A percentile compares a stretch with the other conserved stretches of the same genome.
These are phyloP conservation scores for Escallonia herrerae DNA, from an alignment of 129 eudicot species.

Conservation along the genomic window DNA sequence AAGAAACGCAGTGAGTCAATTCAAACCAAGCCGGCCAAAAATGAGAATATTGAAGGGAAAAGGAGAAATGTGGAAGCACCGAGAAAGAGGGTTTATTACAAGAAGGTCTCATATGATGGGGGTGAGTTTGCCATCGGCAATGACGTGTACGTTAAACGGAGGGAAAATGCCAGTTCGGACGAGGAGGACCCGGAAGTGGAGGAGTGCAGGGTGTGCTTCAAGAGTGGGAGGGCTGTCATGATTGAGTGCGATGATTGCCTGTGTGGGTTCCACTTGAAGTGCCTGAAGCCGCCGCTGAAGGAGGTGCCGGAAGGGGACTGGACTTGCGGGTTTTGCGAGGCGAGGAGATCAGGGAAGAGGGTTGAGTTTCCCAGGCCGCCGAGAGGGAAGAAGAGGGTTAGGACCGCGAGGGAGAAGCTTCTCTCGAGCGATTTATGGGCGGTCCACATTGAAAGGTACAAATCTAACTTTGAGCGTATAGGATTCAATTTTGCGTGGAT, in stretches of 20 bases:
- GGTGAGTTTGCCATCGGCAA: constrained; percentile 71
- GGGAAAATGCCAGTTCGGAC: constrained; percentile 72
- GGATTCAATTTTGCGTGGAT: background rate
- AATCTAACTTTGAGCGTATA: background rate
- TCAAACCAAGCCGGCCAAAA: background rate
- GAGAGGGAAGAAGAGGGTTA: constrained; percentile 44
- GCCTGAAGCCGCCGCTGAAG: constrained; percentile 79
- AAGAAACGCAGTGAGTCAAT: constrained; percentile 17
- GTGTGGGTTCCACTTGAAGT: constrained; percentile 87
- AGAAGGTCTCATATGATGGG: constrained; percentile 74
- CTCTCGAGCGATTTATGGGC: constrained; percentile 92
- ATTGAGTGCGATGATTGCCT: constrained; percentile 93
- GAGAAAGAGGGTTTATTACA: constrained; percentile 56
- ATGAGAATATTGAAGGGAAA: background rate
- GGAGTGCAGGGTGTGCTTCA: constrained; percentile 83
- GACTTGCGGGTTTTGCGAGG: constrained; percentile 74
- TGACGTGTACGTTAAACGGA: constrained; percentile 86
- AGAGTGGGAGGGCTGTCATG: constrained; percentile 49
- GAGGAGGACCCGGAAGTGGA: constrained; percentile 84
- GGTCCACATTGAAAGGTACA: constrained; percentile 68
- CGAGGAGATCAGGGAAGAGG: constrained; percentile 46
- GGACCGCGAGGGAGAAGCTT: constrained; percentile 79
- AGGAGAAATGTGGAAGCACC: constrained; percentile 12
- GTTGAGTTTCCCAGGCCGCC: constrained; percentile 47
- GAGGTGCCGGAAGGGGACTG: constrained; percentile 86